Percentiles rank a stretch among this genome's conserved stretches.
phyloP scores from a whole-genome alignment of 345 rosid species.

The Brassica carinata region DNA sequence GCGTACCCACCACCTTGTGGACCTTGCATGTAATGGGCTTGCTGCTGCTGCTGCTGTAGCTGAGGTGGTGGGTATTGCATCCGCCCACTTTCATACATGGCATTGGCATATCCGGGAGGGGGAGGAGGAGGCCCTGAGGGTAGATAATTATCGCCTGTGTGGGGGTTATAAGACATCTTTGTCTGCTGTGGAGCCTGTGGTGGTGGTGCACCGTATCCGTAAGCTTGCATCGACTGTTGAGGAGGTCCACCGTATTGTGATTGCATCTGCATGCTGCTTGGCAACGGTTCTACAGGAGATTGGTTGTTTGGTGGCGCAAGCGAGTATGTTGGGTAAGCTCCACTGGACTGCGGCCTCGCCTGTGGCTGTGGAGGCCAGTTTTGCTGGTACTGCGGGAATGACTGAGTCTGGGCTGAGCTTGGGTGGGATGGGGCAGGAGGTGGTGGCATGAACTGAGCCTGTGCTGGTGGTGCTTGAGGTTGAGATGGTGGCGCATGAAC shows the following conservation, averaged over 20 bases:
- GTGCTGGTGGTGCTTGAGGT: conserved; percentile 39
- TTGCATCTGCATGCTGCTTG: conserved; percentile 78
- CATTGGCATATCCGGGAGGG: conserved; percentile 54
- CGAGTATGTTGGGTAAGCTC: conserved; percentile 65
- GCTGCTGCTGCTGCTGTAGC: conserved; percentile 42
- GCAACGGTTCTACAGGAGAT: conserved; percentile 59
- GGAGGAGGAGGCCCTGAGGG: conserved; percentile 59
- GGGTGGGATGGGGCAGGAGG: conserved; percentile 53
- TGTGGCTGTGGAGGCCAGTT: conserved; percentile 71
- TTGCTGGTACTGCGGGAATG: conserved; percentile 62
- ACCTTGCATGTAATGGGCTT: conserved; percentile 68
- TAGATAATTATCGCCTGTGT: conserved; percentile 62
- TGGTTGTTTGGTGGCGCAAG: conserved; percentile 61
- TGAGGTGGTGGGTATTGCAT: conserved; percentile 49
- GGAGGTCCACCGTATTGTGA: conserved; percentile 71
- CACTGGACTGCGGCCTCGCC: conserved; percentile 60
- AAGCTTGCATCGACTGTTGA: conserved; percentile 66
- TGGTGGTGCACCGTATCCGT: conserved; percentile 67
- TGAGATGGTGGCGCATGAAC: conserved; percentile 30
- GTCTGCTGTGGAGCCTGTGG: conserved; percentile 73
- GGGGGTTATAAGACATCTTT: conserved; percentile 62
- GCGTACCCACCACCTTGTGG: conserved; percentile 61
- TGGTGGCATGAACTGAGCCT: conserved; percentile 37
- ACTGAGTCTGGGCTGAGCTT: conserved; percentile 64
- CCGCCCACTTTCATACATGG: conserved; percentile 75